Percentiles rank a stretch among this genome's conserved stretches.
phyloP scores from a whole-genome alignment of 2,329 filamentous ascomycete genomes.

The Dissoconium aciculare region DNA sequence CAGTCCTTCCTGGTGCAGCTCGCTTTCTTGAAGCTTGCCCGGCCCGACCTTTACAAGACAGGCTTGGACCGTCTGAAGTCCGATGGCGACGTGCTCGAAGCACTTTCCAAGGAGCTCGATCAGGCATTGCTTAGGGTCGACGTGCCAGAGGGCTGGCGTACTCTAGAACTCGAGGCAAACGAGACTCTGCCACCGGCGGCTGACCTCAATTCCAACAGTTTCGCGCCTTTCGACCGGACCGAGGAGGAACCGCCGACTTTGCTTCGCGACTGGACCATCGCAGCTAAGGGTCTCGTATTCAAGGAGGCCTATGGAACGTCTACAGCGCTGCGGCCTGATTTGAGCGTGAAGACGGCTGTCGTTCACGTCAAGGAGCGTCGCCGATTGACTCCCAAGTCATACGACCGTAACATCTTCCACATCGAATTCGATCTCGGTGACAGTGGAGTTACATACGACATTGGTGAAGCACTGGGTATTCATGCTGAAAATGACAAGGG shows the following conservation, averaged over 20 bases:
- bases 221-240: slow-evolving; percentile 61
- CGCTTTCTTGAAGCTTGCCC: slow-evolving; percentile 66
- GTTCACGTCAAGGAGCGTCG: slow-evolving; percentile 92
- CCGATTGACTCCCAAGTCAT: slow-evolving; percentile 69
- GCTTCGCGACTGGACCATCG: slow-evolving; percentile 65
- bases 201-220: slow-evolving; percentile 64
- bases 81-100: slow-evolving; percentile 47
- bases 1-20: slow-evolving; percentile 60
- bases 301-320: slow-evolving; percentile 81
- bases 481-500: slow-evolving; percentile 82
- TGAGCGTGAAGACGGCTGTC: slow-evolving; percentile 70
- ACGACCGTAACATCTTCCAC: slow-evolving; percentile 99
- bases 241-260: slow-evolving; percentile 52
- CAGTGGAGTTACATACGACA: slow-evolving; percentile 88
- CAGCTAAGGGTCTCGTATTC: slow-evolving; percentile 78
- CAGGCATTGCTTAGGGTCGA: slow-evolving; percentile 59
- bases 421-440: slow-evolving; percentile 93
- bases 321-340: slow-evolving; percentile 63
- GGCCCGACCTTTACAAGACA: slow-evolving; percentile 48
- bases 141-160: slow-evolving; percentile 66
- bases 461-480: slow-evolving; percentile 91
- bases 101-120: slow-evolving; percentile 45
- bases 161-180: slow-evolving; percentile 45
- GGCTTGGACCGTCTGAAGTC: slow-evolving; percentile 53
- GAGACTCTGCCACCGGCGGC: slow-evolving; percentile 41